Evolutionary conservation across 371 early-diverging fungal genomes (phyloP), one percentile per base, ranked within the genome.

Genomic region (Apophysomyces variabilis): DNA sequence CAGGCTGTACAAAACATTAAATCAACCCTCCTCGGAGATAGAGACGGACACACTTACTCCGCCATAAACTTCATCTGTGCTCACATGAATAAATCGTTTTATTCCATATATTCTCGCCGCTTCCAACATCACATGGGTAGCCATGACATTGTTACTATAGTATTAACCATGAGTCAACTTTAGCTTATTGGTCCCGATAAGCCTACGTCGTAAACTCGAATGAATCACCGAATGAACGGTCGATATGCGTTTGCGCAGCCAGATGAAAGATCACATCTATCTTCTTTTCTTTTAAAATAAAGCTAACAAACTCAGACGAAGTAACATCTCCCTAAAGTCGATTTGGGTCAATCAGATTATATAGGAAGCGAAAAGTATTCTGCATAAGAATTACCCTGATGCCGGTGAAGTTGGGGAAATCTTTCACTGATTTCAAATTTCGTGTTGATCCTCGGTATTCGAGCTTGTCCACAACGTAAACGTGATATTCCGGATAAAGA

Each of bases 61-160:
- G 8, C 95, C 95, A 69, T 95, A 95, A 0, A 95, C 95, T 70
- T 95, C 95, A 68, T 95, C 95, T 1, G 95, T 95, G 63, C 88
- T 88, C 38, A 95, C 89, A 75, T 91, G 93, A 64, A 95, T 85
- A 71, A 95, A 93, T 36, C 88, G 75, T 38, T 76, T 77, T 54
- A 90, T 74, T 7, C 71, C 66, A 68, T 84, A 66, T 7, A 74
- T 83, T 61, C 90, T 80, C 36, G 93, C 92, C 14, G 91, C 91
- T 75, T 95, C 93, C 41, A 95, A 84, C 68, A 95, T 79, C 9
- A 92, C 92, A 76, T 95, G 95, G 4, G 95, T 93, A 39, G 93
- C 95, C 72, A 93, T 74, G 18, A 95, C 91, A 81, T 95, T 95
- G 68, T 89, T 92, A 45, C 84, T 80, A 60, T 18, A 8, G 61